Evolutionary conservation across 768 basidiomycete species (phyloP).

Genomic region (Nevesoporus exiguus): DNA sequence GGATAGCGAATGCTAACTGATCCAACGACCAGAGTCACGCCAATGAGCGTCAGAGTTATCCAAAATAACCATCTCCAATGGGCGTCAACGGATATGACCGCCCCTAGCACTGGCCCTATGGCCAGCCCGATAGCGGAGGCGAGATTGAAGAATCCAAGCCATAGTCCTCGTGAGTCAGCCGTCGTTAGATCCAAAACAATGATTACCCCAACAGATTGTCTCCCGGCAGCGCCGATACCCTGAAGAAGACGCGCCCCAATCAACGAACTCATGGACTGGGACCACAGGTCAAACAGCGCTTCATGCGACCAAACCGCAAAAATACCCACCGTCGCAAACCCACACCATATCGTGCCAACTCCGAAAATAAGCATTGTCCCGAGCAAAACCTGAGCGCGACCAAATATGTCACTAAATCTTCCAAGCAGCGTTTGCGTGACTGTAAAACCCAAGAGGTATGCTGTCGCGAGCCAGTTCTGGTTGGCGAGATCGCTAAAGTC

Average conservation of each 20-base stretch:
- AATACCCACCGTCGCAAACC: slow-evolving; percentile 27
- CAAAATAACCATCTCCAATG: slow-evolving; percentile 49
- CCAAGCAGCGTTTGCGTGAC: slow-evolving; percentile 36
- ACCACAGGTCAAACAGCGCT: slow-evolving; percentile 6
- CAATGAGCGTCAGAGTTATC: slow-evolving; percentile 37
- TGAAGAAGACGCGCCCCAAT: slow-evolving; percentile 34
- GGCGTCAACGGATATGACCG: slow-evolving; percentile 41
- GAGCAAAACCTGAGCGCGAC: slow-evolving; percentile 33
- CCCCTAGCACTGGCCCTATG: slow-evolving; percentile 46
- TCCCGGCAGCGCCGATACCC: slow-evolving; percentile 36
- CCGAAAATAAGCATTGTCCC: slow-evolving; percentile 35
- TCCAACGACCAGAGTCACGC: slow-evolving; percentile 27
- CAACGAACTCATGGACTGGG: slow-evolving; percentile 34
- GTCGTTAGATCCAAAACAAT: slow-evolving; percentile 36
- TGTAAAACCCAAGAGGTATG: slow-evolving; percentile 35
- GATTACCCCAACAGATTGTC: slow-evolving; percentile 36
- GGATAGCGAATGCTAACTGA: slow-evolving; percentile 30
- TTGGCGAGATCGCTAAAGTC: slow-evolving; percentile 29
- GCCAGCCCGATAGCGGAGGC: slow-evolving; percentile 42
- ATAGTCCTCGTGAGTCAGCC: slow-evolving; percentile 33
- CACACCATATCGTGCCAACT: slow-evolving; percentile 34
- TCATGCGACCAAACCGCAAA: background rate
- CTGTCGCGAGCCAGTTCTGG: slow-evolving; percentile 36
- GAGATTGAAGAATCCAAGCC: slow-evolving; percentile 36
- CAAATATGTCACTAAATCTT: slow-evolving; percentile 35